A percentile compares a stretch with the other conserved stretches of the same genome.
Conservation (phyloP, 1,284 basidiomycete genomes). For the Naganishia cerealis region DNA sequence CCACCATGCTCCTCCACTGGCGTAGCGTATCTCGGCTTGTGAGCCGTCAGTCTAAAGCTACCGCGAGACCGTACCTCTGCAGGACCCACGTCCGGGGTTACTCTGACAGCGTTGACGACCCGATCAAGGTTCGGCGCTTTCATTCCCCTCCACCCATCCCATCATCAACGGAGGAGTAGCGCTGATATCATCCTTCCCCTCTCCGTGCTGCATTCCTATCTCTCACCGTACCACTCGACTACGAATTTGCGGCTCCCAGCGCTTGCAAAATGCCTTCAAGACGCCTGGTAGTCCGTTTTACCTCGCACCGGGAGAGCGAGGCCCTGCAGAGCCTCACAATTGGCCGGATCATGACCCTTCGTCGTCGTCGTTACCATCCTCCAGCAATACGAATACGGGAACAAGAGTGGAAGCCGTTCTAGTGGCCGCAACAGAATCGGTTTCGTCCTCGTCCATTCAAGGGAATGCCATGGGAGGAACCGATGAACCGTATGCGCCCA, state of each 20-base stretch:
- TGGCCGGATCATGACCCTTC: conserved; percentile 36
- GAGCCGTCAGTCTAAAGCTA: background rate
- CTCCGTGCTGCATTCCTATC: conserved; percentile 13
- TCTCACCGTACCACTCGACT: background rate
- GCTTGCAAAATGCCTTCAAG: conserved; percentile 55
- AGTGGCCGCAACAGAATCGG: background rate
- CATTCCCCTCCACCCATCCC: too few relatives aligned
- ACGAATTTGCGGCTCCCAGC: conserved; percentile 2
- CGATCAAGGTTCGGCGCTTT: conserved; percentile 7
- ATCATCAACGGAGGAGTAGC: too few relatives aligned
- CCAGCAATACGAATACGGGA: background rate
- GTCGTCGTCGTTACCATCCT: background rate
- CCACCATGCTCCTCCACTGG: background rate
- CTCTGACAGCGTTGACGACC: conserved; percentile 20
- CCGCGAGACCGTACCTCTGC: background rate
- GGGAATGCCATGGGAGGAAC: too few relatives aligned
- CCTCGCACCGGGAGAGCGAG: conserved; percentile 62
- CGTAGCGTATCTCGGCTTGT: background rate
- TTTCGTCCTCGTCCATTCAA: too few relatives aligned
- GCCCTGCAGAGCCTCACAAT: conserved; percentile 62
- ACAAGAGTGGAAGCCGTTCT: background rate
- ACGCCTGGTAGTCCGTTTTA: conserved; percentile 67
- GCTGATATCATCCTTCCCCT: background rate
- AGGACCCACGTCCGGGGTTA: background rate
- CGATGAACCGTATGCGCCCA: background rate